Evolutionary conservation across 148 eudicot genomes (phyloP), one percentile per base, ranked within the genome.

Genomic region (Rheum nobile): DNA sequence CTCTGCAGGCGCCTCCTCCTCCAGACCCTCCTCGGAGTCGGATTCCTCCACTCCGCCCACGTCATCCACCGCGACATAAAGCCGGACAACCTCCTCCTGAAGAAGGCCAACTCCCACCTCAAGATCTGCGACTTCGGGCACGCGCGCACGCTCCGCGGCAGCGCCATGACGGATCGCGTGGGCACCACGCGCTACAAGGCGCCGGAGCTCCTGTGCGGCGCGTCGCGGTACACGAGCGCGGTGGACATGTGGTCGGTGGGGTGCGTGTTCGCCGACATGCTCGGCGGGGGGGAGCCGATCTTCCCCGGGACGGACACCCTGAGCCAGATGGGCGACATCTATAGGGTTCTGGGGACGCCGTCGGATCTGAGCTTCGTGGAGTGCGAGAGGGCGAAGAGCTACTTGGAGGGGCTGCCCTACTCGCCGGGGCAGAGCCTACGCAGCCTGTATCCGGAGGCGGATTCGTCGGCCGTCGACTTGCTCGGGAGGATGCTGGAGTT

Each of bases 61-160:
- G 75, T 85, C 67, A 74, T 85, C 4, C 87, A 85, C 71, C 80
- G 89, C 0, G 39, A 37, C 39, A 37, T 37, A 2, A 37, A 37
- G 6, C 39, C 39, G 39, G 39, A 37, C 6, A 37, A 85, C 72
- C 76, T 85, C 4, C 80, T 85, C 0, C 71, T 86, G 13, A 82
- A 82, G 21, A 77, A 79, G 2, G 82, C 80, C 39, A 71, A 79
- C n/a, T n/a, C n/a, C 31, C 82, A 77, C 55, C 67, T 85, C 3
- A 85, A 83, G 61, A 85, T 85, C 5, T 77, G 84, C 6, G 88
- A 85, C 42, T 85, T 85, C 38, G 88, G 88, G 7, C 76, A 83
- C 1, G 77, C 88, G 4, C 78, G 83, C 9, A 79, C 83, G 52
- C 77, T 31, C 9, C 28, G 8, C 24, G 31, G 13, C 28, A 6